Evolutionary conservation across 805 yeast species (phyloP).

Genomic region (Nakazawaea wyomingensis): DNA sequence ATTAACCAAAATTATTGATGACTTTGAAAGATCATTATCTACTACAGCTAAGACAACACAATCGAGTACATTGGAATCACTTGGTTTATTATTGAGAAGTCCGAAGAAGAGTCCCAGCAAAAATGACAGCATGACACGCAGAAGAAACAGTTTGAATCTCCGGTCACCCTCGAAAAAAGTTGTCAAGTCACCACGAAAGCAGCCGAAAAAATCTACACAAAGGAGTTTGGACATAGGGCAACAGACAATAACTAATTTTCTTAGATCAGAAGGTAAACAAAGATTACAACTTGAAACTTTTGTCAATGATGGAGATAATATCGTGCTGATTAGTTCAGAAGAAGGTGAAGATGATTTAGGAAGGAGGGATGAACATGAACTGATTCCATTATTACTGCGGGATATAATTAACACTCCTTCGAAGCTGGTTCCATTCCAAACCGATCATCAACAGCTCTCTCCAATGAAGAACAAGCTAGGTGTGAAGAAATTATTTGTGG

Average conservation of each 20-base stretch:
- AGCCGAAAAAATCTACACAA: conserved; percentile 1
- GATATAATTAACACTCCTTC: background rate
- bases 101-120: background rate
- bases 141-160: background rate
- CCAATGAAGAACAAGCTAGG: background rate
- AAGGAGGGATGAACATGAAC: too few relatives aligned
- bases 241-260: background rate
- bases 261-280: background rate
- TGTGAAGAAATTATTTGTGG: background rate
- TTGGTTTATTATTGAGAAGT: conserved; percentile 1
- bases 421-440: background rate
- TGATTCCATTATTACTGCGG: background rate
- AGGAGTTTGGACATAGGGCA: background rate
- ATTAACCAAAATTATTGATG: background rate
- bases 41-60: background rate
- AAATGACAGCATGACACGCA: background rate
- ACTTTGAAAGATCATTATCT: background rate
- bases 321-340: background rate
- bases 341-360: background rate
- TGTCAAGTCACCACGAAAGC: conserved; percentile 3
- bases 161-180: conserved; percentile 1
- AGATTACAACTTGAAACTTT: background rate
- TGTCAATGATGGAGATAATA: background rate
- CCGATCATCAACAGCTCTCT: background rate
- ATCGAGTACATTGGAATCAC: background rate